Percentiles rank a stretch among this genome's conserved stretches.
Conservation (phyloP, 176 grass and related monocot species). For the Eremochloa ophiuroides region DNA sequence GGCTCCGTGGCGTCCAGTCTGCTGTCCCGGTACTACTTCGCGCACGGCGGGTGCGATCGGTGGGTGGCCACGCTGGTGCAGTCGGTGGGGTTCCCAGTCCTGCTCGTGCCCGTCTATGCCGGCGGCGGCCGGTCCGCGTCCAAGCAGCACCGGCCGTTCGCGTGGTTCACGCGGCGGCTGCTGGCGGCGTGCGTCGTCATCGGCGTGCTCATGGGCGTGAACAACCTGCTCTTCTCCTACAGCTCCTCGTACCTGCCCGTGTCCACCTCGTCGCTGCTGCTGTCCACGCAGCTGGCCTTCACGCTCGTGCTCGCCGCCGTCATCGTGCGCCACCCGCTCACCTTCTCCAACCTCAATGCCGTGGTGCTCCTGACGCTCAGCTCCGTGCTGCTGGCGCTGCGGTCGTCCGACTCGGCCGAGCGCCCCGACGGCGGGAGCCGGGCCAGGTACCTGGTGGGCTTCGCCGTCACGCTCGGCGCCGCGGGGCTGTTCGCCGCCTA, state of each 20-base stretch:
- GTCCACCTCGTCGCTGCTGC: conserved; percentile 86
- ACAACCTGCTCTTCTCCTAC: conserved; percentile 87
- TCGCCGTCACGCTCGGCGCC: conserved; percentile 73
- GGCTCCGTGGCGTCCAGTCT: conserved; percentile 76
- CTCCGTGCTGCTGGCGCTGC: conserved; percentile 67
- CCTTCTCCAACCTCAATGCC: conserved; percentile 85
- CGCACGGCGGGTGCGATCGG: conserved; percentile 60
- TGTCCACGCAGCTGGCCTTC: conserved; percentile 89
- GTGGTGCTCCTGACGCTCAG: conserved; percentile 81
- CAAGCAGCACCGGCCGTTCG: conserved; percentile 38
- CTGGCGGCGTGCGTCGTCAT: conserved; percentile 50
- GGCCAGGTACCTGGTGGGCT: conserved; percentile 51
- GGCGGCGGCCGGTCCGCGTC: conserved; percentile 20
- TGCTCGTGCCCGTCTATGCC: conserved; percentile 62
- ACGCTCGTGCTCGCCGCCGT: conserved; percentile 68
- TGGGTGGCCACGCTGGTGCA: conserved; percentile 95
- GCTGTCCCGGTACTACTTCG: conserved; percentile 88
- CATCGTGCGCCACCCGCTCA: conserved; percentile 79
- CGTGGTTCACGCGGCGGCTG: conserved; percentile 47
- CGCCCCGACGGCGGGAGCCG: conserved; percentile 41
- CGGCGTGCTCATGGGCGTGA: conserved; percentile 83
- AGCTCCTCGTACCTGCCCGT: conserved; percentile 85
- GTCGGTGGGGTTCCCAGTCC: conserved; percentile 78
- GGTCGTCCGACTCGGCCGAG: conserved; percentile 47
- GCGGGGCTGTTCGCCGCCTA: conserved; percentile 78